Conservation (phyloP, 306 rosid species). For the Corylus americana region DNA sequence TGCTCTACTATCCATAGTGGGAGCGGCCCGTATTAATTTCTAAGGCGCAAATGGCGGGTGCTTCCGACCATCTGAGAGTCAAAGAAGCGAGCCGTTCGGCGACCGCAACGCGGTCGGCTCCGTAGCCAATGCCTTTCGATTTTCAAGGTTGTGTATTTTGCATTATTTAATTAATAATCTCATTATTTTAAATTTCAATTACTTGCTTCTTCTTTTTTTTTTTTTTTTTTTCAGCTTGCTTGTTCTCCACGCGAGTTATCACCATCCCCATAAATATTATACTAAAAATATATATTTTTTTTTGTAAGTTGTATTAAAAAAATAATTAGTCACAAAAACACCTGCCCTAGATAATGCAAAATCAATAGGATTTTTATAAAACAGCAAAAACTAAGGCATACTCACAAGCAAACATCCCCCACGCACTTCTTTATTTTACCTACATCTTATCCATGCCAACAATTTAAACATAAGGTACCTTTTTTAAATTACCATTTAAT, state of each 20-base stretch:
- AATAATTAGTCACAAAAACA: constrained; percentile 15
- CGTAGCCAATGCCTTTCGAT: constrained; percentile 53
- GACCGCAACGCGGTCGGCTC: constrained; percentile 66
- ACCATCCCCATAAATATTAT: constrained; percentile 36
- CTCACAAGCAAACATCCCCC: constrained; percentile 74
- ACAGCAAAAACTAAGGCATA: constrained; percentile 15
- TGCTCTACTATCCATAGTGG: not conserved
- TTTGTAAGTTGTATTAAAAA: not conserved
- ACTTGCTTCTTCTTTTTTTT: not conserved
- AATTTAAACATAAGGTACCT: no score
- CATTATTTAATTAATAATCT: not conserved
- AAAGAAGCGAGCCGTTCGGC: constrained; percentile 68
- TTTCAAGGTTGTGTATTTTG: constrained; percentile 49
- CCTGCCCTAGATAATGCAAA: constrained; percentile 34
- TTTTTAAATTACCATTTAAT: no score
- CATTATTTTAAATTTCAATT: not conserved
- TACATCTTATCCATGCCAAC: not conserved
- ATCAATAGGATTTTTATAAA: not conserved
- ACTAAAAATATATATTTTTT: not conserved
- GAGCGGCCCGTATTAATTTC: not conserved
- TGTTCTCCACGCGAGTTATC: constrained; percentile 40
- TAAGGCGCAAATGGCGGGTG: constrained; percentile 17
- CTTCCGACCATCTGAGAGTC: constrained; percentile 34
- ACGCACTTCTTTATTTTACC: constrained; percentile 14
- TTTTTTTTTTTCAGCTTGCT: constrained; percentile 37